Percentiles rank a stretch among this genome's conserved stretches.
phyloP scores from a whole-genome alignment of 164 flowering plant species.

The Stephania japonica region DNA sequence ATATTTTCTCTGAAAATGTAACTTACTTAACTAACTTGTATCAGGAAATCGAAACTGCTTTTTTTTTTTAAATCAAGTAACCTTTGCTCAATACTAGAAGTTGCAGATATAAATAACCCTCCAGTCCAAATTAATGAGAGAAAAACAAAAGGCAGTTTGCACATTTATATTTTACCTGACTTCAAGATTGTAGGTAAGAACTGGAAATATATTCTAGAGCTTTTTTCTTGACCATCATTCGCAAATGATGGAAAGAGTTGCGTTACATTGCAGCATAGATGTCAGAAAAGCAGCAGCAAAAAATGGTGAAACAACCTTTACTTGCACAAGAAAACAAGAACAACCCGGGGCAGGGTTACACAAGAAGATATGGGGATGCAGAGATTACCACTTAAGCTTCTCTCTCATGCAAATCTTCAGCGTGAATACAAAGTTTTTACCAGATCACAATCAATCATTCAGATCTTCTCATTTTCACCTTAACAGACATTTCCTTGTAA shows the following conservation, averaged over 20 bases:
- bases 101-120: too few species aligned
- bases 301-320: background rate
- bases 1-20: too few species aligned
- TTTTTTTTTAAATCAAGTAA: too few species aligned
- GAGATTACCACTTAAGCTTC: background rate
- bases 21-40: too few species aligned
- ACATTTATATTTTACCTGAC: background rate
- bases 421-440: background rate
- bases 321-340: background rate
- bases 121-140: background rate
- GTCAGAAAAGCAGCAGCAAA: background rate
- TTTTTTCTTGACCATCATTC: background rate
- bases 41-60: background rate
- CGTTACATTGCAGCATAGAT: background rate
- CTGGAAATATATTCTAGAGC: background rate
- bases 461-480: conserved; percentile 52
- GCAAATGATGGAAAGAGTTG: background rate
- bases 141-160: background rate
- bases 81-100: too few species aligned
- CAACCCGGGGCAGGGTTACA: background rate
- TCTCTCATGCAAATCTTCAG: background rate
- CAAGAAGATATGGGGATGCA: background rate
- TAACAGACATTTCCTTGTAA: conserved; percentile 62
- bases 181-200: background rate
- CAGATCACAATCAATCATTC: conserved; percentile 21